Conservation (phyloP, 140 eudicot genomes). For the Senecio squalidus region DNA sequence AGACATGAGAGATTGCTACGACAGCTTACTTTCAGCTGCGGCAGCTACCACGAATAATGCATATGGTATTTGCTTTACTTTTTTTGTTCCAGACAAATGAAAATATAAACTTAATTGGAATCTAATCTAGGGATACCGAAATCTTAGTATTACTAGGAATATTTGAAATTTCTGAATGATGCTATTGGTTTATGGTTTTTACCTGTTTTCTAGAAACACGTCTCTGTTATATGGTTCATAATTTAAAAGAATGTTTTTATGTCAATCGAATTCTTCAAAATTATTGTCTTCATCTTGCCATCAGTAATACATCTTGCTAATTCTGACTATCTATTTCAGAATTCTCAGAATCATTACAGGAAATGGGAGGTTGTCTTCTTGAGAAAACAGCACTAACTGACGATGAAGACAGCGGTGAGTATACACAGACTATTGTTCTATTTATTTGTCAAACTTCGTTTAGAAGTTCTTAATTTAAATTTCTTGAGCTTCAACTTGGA, state of each 20-base stretch:
- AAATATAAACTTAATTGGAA: background rate
- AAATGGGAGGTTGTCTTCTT: slow-evolving; percentile 94
- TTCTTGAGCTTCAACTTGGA: too few relatives aligned
- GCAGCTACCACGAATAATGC: slow-evolving; percentile 79
- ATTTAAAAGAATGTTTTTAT: slow-evolving; percentile 11
- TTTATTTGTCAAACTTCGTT: slow-evolving; percentile 5
- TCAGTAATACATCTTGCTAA: slow-evolving; percentile 13
- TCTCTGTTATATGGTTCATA: background rate
- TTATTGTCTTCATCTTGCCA: background rate
- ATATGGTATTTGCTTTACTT: slow-evolving; percentile 44
- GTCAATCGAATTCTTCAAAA: slow-evolving; percentile 9
- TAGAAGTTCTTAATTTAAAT: background rate
- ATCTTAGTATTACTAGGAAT: background rate
- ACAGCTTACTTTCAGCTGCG: slow-evolving; percentile 82
- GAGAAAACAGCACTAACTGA: slow-evolving; percentile 79
- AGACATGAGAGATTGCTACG: slow-evolving; percentile 90
- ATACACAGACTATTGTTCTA: slow-evolving; percentile 5
- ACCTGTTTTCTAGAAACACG: background rate
- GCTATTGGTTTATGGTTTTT: background rate
- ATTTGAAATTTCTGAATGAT: background rate
- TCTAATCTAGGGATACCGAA: background rate
- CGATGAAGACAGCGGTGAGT: slow-evolving; percentile 91
- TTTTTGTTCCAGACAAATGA: too few relatives aligned
- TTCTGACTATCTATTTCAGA: slow-evolving; percentile 44
- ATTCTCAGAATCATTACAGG: slow-evolving; percentile 83